Evolutionary conservation across 768 basidiomycete species (phyloP).

Genomic region (Rhodotorula diobovata): DNA sequence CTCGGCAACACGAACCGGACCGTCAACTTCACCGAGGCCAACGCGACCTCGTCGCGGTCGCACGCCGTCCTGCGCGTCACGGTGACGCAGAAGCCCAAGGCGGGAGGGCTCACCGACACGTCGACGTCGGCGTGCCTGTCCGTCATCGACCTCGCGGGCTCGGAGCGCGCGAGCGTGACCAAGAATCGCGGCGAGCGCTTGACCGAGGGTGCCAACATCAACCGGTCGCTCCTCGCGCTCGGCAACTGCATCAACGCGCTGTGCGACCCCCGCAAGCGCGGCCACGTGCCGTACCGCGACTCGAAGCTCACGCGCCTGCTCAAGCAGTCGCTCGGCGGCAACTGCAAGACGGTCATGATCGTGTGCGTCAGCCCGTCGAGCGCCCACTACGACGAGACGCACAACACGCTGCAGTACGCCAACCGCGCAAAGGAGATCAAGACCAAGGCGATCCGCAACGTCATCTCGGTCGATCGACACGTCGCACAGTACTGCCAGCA

Average conservation of each 20-base stretch:
- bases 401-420: conserved; percentile 95
- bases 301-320: conserved; percentile 95
- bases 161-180: conserved; percentile 92
- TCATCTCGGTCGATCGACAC: conserved; percentile 88
- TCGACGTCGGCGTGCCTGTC: conserved; percentile 84
- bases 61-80: conserved; percentile 97
- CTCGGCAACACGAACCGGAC: conserved; percentile 82
- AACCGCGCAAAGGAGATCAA: conserved; percentile 98
- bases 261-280: conserved; percentile 74
- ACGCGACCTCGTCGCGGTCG: conserved; percentile 92
- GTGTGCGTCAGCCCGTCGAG: conserved; percentile 95
- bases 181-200: conserved; percentile 96
- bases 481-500: conserved; percentile 93
- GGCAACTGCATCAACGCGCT: conserved; percentile 98
- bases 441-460: conserved; percentile 91
- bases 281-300: conserved; percentile 94
- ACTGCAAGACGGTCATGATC: conserved; percentile 99
- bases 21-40: conserved; percentile 91
- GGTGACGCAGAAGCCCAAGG: conserved; percentile 73
- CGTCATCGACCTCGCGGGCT: conserved; percentile 96
- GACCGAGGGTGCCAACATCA: conserved; percentile 98
- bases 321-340: conserved; percentile 96
- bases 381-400: conserved; percentile 94
- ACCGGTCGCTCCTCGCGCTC: conserved; percentile 92
- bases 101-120: conserved; percentile 65